Evolutionary conservation across 805 yeast genomes (phyloP).

Genomic region (Ogataea ramenticola): DNA sequence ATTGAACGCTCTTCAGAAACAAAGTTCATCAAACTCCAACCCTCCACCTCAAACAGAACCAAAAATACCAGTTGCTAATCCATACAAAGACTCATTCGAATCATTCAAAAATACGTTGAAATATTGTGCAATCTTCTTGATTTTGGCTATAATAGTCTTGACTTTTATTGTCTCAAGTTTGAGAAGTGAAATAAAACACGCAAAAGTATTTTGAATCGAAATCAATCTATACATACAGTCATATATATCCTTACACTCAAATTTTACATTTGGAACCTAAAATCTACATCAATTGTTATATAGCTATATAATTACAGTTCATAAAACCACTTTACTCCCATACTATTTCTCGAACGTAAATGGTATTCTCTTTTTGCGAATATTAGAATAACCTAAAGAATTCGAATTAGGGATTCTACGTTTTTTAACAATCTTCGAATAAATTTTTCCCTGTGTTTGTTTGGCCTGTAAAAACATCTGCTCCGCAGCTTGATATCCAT

Average conservation of each 20-base stretch:
- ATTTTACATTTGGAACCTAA: no score
- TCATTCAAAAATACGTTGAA: background rate
- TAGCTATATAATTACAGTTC: no score
- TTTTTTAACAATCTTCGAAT: conserved; percentile 33
- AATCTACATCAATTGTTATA: no score
- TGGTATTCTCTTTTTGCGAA: conserved; percentile 33
- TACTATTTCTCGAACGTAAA: no score
- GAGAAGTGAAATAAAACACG: conserved; percentile 56
- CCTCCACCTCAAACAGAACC: background rate
- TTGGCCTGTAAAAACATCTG: conserved; percentile 20
- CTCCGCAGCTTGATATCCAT: conserved; percentile 16
- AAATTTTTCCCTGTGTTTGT: conserved; percentile 21
- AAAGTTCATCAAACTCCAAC: conserved; percentile 5
- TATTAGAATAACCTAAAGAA: conserved; percentile 36
- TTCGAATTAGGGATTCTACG: conserved; percentile 43
- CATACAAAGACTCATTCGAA: conserved; percentile 3
- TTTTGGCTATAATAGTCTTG: conserved; percentile 32
- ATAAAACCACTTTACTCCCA: no score
- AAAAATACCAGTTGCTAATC: background rate
- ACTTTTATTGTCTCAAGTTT: conserved; percentile 43
- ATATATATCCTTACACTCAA: no score
- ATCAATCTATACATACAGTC: no score
- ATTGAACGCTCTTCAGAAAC: conserved; percentile 9
- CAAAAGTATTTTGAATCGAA: conserved; percentile 44
- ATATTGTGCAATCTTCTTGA: conserved; percentile 12